Percentiles rank a stretch among this genome's conserved stretches.
Evolutionary conservation across 441 rosid genomes (phyloP).

Genomic region (Erodium moschatum): DNA sequence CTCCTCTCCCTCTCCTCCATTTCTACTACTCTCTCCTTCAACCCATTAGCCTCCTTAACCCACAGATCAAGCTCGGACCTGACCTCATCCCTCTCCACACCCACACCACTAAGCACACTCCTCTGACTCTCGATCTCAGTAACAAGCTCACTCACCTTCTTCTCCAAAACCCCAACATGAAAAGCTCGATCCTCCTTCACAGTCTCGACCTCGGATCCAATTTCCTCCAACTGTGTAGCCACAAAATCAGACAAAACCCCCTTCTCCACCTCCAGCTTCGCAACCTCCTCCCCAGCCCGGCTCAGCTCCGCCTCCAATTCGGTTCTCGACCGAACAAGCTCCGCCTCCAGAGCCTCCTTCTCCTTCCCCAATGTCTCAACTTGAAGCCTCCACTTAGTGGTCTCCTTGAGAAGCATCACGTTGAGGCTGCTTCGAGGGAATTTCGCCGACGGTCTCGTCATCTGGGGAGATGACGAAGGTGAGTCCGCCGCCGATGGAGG

Average conservation of each 20-base stretch:
- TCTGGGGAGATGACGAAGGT: conserved; percentile 76
- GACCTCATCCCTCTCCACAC: background rate
- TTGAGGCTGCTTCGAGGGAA: conserved; percentile 1
- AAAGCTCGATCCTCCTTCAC: background rate
- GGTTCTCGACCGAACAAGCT: background rate
- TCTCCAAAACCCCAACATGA: background rate
- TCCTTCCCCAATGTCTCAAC: background rate
- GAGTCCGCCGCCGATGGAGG: conserved; percentile 93
- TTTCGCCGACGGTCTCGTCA: conserved; percentile 50
- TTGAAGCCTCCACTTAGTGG: background rate
- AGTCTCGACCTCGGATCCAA: background rate
- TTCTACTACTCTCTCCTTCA: background rate
- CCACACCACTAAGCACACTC: background rate
- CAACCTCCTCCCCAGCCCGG: no score
- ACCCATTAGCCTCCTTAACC: background rate
- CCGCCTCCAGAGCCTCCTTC: background rate
- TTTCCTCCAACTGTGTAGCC: background rate
- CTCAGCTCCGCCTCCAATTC: no score
- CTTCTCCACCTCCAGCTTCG: background rate
- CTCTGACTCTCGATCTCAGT: background rate
- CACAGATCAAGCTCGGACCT: background rate
- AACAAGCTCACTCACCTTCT: background rate
- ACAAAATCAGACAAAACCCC: background rate
- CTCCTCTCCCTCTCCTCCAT: background rate
- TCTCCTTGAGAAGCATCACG: background rate